Percentiles rank a stretch among this genome's conserved stretches.
Evolutionary conservation across 345 rosid genomes (phyloP).

Genomic region (Lumnitzera racemosa): DNA sequence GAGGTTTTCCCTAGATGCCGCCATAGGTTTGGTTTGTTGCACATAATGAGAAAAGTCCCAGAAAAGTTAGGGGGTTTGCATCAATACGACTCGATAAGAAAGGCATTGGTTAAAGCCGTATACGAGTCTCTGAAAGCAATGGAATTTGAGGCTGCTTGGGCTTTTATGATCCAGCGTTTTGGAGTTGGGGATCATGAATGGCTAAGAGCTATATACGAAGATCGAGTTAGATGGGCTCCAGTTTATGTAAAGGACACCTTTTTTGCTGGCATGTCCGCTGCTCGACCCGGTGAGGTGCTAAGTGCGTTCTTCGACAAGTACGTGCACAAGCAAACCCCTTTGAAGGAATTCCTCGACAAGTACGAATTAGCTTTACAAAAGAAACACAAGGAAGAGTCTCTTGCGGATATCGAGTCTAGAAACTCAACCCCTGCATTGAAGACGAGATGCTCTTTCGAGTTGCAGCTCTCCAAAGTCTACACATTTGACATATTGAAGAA

Average conservation of each 20-base stretch:
- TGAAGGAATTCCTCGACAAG: conserved; percentile 88
- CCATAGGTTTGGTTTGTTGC: conserved; percentile 18
- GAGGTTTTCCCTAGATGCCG: conserved; percentile 17
- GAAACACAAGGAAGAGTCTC: conserved; percentile 67
- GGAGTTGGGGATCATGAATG: conserved; percentile 22
- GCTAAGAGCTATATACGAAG: conserved; percentile 66
- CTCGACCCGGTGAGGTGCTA: conserved; percentile 42
- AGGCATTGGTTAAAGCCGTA: conserved; percentile 15
- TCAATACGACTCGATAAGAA: conserved; percentile 17
- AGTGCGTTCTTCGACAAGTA: conserved; percentile 58
- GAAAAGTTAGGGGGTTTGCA: conserved; percentile 26
- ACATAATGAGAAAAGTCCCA: conserved; percentile 21
- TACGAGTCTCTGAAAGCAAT: conserved; percentile 20
- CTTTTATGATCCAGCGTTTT: conserved; percentile 17
- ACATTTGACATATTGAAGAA: conserved; percentile 60
- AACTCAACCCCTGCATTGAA: conserved; percentile 35
- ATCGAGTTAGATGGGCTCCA: conserved; percentile 72
- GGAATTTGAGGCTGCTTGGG: conserved; percentile 27
- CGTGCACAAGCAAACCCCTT: conserved; percentile 65
- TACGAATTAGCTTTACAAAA: conserved; percentile 65
- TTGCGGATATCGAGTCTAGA: conserved; percentile 53
- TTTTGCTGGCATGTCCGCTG: conserved; percentile 56
- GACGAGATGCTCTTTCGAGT: conserved; percentile 71
- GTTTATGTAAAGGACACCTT: conserved; percentile 66
- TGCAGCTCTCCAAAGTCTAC: conserved; percentile 68